Evolutionary conservation across 176 grass and related monocot species (phyloP), one percentile per base, ranked within the genome.

Genomic region (Aegilops sharonensis): DNA sequence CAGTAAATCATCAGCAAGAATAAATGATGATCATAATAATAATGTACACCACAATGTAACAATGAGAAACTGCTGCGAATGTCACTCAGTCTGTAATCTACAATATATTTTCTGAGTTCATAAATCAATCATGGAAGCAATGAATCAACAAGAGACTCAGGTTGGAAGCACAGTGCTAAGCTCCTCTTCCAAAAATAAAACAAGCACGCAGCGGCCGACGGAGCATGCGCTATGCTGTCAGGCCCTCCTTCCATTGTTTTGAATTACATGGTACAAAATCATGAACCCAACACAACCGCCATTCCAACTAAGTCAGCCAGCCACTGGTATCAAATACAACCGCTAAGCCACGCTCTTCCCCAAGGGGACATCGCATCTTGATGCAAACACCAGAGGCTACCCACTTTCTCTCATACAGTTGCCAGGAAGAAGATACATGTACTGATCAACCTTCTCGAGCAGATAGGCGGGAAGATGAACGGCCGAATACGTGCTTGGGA

Each of bases 351-450:
- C 31, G 35, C 62, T 12, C 34, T 66, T 85, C 88, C 90, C 64
- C 42, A 68, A 71, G 36, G 56, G 72, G 1, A 9, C 36, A 75
- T 72, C 74, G 64, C 76, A 63, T 59, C 75, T 63, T 47, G 40
- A 85, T 36, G 63, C 50, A 88, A 52, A 75, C 4, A 1, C 12
- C 25, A 25, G 57, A 24, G 61, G 36, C 88, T 94, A 97, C 72
- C 88, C 92, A 94, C 95, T 84, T 27, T 94, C 95, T 81, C 95
- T 76, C 36, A 60, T 71, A 42, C 95, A 97, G 79, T 92, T 74
- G 62, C 95, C 95, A 2, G 95, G 95, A 48, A 97, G 87, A 69
- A 97, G 92, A 81, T 97, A 97, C 15, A 86, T 90, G 74, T 97
- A 97, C 84, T 42, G 87, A 60, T 97, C 95, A 0, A 66, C 4